Conservation (phyloP, 1,139 yeast genomes). For the Suhomyces bokatorum region DNA sequence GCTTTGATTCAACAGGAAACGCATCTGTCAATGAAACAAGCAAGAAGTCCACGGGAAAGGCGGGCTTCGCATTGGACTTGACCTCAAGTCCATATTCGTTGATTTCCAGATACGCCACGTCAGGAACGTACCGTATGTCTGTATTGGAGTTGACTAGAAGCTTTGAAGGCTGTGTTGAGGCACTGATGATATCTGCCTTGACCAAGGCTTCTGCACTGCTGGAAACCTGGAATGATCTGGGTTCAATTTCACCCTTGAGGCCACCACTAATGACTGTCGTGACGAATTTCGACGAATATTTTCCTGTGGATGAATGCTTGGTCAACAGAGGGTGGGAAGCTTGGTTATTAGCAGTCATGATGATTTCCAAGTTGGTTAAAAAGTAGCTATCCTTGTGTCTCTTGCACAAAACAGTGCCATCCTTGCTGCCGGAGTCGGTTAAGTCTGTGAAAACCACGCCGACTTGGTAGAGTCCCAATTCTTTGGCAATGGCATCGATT, state of each 20-base stretch:
- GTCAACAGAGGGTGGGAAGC: conserved; percentile 61
- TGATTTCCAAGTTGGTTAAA: conserved; percentile 78
- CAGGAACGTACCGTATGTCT: conserved; percentile 84
- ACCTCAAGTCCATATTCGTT: conserved; percentile 90
- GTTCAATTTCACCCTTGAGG: conserved; percentile 81
- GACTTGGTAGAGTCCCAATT: conserved; percentile 67
- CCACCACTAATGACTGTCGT: conserved; percentile 94
- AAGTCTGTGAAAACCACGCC: conserved; percentile 91
- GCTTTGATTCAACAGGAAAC: conserved; percentile 68
- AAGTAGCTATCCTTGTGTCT: conserved; percentile 92
- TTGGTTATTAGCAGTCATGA: conserved; percentile 86
- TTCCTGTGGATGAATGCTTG: conserved; percentile 65
- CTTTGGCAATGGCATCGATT: conserved; percentile 56
- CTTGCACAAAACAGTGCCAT: conserved; percentile 88
- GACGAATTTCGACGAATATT: conserved; percentile 83
- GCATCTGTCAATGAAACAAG: conserved; percentile 91
- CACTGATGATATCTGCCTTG: conserved; percentile 79
- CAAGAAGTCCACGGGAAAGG: conserved; percentile 92
- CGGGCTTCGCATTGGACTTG: conserved; percentile 88
- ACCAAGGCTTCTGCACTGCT: conserved; percentile 85
- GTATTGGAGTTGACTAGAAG: conserved; percentile 76
- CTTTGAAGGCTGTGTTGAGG: conserved; percentile 89
- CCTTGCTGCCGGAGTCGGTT: conserved; percentile 80
- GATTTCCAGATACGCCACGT: conserved; percentile 77
- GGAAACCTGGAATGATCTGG: conserved; percentile 87